Percentiles rank a stretch among this genome's conserved stretches.
Evolutionary conservation across 129 eudicot genomes (phyloP).

Genomic region (Flaveria bidentis): DNA sequence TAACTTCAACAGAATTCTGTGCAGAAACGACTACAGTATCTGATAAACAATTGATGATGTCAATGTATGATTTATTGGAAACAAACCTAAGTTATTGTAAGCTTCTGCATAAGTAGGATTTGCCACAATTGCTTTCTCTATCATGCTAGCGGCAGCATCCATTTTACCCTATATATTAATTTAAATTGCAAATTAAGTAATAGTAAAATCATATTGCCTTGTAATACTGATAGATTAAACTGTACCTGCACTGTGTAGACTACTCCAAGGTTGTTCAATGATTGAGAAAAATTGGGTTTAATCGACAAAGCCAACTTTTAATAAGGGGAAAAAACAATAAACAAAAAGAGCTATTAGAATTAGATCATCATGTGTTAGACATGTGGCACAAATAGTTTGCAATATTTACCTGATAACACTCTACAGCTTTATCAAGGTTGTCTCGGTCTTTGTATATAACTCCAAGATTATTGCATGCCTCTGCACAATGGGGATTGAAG

Average conservation of each 20-base stretch:
- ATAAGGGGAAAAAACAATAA: neutral
- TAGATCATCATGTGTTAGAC: constrained; percentile 7
- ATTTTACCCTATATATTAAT: constrained; percentile 73
- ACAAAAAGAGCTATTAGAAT: neutral
- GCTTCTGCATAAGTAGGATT: constrained; percentile 99
- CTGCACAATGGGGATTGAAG: constrained; percentile 99
- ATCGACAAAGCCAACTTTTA: constrained; percentile 92
- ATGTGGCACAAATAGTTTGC: constrained; percentile 9
- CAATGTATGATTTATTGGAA: constrained; percentile 1
- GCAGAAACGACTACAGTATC: neutral
- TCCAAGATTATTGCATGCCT: constrained; percentile 98
- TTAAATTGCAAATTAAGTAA: constrained; percentile 6
- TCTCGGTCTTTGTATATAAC: constrained; percentile 95
- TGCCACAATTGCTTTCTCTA: constrained; percentile 93
- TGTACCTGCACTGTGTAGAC: constrained; percentile 97
- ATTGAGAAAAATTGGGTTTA: constrained; percentile 96
- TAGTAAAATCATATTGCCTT: constrained; percentile 15
- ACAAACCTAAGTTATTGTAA: constrained; percentile 57
- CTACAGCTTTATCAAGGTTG: constrained; percentile 98
- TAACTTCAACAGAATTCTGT: neutral
- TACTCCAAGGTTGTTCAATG: constrained; percentile 97
- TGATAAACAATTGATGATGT: constrained; percentile 4
- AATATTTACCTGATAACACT: constrained; percentile 77
- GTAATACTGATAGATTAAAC: constrained; percentile 5
- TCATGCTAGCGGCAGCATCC: constrained; percentile 99